phyloP scores from a whole-genome alignment of 148 eudicot genomes.

The Rheum nobile region DNA sequence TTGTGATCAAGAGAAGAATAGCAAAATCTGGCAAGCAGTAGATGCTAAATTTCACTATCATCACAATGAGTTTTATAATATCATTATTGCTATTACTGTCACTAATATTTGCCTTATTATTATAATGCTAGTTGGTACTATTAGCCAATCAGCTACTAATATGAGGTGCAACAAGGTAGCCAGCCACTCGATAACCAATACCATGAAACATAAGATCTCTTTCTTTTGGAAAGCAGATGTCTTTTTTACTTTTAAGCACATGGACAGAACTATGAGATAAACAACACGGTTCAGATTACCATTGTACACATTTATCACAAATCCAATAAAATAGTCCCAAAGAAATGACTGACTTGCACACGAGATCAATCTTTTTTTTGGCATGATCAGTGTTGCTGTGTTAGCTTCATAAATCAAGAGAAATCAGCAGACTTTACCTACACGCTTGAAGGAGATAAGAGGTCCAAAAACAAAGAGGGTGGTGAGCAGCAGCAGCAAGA shows the following conservation, averaged over 20 bases:
- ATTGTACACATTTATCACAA: not conserved
- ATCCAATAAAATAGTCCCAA: not conserved
- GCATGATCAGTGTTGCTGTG: not conserved
- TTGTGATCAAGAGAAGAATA: not conserved
- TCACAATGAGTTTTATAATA: not conserved
- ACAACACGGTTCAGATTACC: not conserved
- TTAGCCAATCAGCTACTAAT: not conserved
- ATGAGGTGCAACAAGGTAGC: not conserved
- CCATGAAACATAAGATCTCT: not conserved
- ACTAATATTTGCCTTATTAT: not conserved
- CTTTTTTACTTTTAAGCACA: not conserved
- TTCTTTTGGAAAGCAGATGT: not conserved
- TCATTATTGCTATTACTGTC: not conserved
- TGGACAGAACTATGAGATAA: not conserved
- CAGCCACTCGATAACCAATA: not conserved
- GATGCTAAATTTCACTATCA: not conserved
- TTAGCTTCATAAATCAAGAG: not conserved
- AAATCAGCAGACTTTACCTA: conserved; percentile 29
- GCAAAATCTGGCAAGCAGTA: not conserved
- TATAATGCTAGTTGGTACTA: not conserved
- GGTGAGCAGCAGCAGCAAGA: conserved; percentile 46
- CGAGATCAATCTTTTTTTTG: not conserved
- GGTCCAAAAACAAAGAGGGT: conserved; percentile 57
- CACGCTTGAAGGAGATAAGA: conserved; percentile 64
- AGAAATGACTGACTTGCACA: not conserved